Base-by-base conservation (phyloP, 495 filamentous ascomycete species). In the Sordaria brevicollis region DNA sequence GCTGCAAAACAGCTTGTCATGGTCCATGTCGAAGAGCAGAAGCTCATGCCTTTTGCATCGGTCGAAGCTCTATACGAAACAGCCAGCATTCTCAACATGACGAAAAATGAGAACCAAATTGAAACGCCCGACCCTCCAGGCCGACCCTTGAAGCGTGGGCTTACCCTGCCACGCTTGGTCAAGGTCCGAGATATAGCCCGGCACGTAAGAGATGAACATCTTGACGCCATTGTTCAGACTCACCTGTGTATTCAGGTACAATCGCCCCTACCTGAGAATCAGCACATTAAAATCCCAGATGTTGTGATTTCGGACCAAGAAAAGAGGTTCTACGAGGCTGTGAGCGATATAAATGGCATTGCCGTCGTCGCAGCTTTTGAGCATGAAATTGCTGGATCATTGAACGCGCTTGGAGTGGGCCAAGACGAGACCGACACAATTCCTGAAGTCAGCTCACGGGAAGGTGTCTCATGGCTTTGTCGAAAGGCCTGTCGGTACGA, bases 331-430 rank as follows among this genome's bases (percentile, higher is more conserved):
- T 62, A 66, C 57, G 67, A 71, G 34, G 67, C 70, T 34, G 67
- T 71, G 49, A 69, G 70, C 70, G 70, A 71, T 39, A n/a, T 71
- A 10, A 71, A 71, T 39, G 70, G 70, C 34, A 37, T 71, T 35
- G 67, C 65, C 31, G 67, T 71, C 39, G 67, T 62, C 31, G 70
- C 70, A 67, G 70, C 67, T 10, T 71, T 35, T 43, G 67, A 71
- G 67, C 67, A 71, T 65, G 39, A 37, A 54, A 7, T 66, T 33
- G 15, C 43, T 34, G 36, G 69, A 35, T 41, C 35, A 35, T 19
- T 71, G 25, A 68, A 34, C 68, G 37, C 35, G 65, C 69, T 71
- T 33, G 65, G 33, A 21, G 4, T 33, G 15, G 54, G 38, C 43
- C n/a, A 65, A 29, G 17, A 15, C 17, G 17, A 15, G 17, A 69